phyloP scores from a whole-genome alignment of 495 filamentous ascomycete species.

The Penicillium argentinense region DNA sequence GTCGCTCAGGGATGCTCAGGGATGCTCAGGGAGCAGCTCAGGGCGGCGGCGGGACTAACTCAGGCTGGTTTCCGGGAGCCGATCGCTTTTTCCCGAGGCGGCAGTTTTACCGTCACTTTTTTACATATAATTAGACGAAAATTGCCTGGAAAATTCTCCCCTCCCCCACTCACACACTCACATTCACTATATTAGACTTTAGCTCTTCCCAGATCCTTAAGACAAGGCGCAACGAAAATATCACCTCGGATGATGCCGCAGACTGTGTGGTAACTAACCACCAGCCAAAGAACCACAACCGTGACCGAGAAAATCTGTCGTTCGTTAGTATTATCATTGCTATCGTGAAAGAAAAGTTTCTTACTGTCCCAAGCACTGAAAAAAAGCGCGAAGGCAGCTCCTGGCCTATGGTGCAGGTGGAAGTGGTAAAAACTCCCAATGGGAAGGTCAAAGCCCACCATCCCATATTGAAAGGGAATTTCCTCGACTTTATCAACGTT shows the following conservation, averaged over 20 bases:
- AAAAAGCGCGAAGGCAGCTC: conserved; percentile 56
- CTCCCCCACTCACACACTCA: too few species aligned
- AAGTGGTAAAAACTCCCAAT: conserved; percentile 51
- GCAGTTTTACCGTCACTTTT: background rate
- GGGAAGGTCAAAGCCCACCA: conserved; percentile 71
- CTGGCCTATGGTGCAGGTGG: conserved; percentile 46
- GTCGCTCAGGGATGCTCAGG: conserved; percentile 1
- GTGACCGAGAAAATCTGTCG: conserved; percentile 44
- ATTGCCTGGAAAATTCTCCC: too few species aligned
- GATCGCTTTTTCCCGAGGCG: too few species aligned
- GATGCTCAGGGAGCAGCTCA: too few species aligned
- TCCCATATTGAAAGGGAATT: conserved; percentile 65
- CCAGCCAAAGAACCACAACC: conserved; percentile 52
- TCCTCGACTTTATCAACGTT: conserved; percentile 28
- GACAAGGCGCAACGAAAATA: conserved; percentile 53
- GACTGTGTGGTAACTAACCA: conserved; percentile 46
- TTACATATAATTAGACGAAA: too few species aligned
- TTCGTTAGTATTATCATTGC: too few species aligned
- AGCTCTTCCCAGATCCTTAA: conserved; percentile 40
- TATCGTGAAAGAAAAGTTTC: conserved; percentile 5
- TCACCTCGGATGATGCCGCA: conserved; percentile 41
- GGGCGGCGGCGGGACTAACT: too few species aligned
- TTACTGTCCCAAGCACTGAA: conserved; percentile 46
- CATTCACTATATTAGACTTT: too few species aligned
- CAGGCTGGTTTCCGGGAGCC: too few species aligned